Evolutionary conservation across 805 yeast species (phyloP).

Genomic region (Candida ulmi): DNA sequence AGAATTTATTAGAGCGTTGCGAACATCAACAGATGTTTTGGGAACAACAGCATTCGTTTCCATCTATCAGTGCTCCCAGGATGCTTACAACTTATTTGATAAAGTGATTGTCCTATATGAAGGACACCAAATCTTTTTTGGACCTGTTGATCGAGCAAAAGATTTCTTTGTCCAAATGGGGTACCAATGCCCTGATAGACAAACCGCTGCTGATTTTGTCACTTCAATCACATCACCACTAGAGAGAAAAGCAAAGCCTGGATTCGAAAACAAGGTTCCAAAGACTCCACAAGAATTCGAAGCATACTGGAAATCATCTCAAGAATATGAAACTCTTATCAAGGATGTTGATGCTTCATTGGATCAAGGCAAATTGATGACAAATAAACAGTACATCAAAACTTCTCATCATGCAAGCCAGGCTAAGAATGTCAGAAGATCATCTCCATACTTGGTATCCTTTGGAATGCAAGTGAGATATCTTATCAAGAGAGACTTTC

Average conservation of each 20-base stretch:
- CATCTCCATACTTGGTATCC: slow-evolving; percentile 45
- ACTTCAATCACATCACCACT: slow-evolving; percentile 46
- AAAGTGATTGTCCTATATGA: slow-evolving; percentile 45
- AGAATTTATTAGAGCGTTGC: slow-evolving; percentile 46
- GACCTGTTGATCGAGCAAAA: slow-evolving; percentile 36
- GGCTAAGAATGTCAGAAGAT: slow-evolving; percentile 36
- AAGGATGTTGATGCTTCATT: slow-evolving; percentile 34
- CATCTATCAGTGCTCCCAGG: slow-evolving; percentile 48
- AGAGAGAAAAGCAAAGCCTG: slow-evolving; percentile 38
- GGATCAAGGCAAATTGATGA: slow-evolving; percentile 6
- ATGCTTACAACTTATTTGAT: slow-evolving; percentile 45
- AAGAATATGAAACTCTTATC: slow-evolving; percentile 32
- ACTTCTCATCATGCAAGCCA: slow-evolving; percentile 44
- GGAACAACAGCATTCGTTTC: slow-evolving; percentile 50
- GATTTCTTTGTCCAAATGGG: slow-evolving; percentile 46
- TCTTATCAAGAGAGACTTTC: slow-evolving; percentile 36
- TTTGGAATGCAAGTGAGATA: slow-evolving; percentile 45
- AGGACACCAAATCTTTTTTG: slow-evolving; percentile 48
- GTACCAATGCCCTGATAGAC: slow-evolving; percentile 45
- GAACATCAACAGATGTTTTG: slow-evolving; percentile 40
- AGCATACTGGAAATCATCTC: slow-evolving; percentile 39
- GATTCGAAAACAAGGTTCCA: slow-evolving; percentile 42
- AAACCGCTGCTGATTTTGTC: slow-evolving; percentile 51
- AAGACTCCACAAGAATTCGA: slow-evolving; percentile 44
- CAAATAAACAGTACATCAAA: slow-evolving; percentile 21